Evolutionary conservation across 2,329 filamentous ascomycete genomes (phyloP).

Genomic region (Emmonsiellopsis sp.): DNA sequence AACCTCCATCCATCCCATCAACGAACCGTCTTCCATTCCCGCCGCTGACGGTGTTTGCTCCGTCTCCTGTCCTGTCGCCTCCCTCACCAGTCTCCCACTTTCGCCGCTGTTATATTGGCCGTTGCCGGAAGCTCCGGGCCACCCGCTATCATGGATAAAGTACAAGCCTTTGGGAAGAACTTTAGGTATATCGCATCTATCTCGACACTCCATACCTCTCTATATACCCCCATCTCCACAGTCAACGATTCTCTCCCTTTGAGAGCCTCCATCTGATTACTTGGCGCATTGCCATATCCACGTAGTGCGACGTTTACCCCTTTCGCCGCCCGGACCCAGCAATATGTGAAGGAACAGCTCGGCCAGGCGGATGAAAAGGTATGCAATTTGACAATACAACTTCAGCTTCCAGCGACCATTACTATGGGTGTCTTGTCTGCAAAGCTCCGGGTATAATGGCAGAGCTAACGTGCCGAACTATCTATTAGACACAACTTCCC

Average conservation of each 20-base stretch:
- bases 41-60: too few species aligned
- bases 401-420: neutral
- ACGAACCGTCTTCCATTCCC: neutral
- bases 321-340: conserved; percentile 86
- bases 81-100: neutral
- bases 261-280: neutral
- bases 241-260: neutral
- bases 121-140: neutral
- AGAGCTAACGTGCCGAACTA: conserved; percentile 2
- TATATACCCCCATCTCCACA: conserved; percentile 20
- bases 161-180: conserved; percentile 61
- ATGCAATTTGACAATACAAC: conserved; percentile 5
- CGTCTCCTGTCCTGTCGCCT: neutral
- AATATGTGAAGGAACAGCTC: conserved; percentile 96
- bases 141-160: conserved; percentile 51
- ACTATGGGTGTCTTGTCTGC: neutral
- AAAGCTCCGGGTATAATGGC: neutral
- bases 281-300: conserved; percentile 28
- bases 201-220: conserved; percentile 10
- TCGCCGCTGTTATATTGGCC: neutral
- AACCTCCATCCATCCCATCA: neutral
- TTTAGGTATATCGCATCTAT: conserved; percentile 42
- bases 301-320: conserved; percentile 77
- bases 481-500: conserved; percentile 77
- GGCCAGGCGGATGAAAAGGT: conserved; percentile 93